Percentiles rank a stretch among this genome's conserved stretches.
These are phyloP conservation scores for Ceratobasidium sp. DNA, from an alignment of 1,284 basidiomycete genomes.

Conservation along the genomic window DNA sequence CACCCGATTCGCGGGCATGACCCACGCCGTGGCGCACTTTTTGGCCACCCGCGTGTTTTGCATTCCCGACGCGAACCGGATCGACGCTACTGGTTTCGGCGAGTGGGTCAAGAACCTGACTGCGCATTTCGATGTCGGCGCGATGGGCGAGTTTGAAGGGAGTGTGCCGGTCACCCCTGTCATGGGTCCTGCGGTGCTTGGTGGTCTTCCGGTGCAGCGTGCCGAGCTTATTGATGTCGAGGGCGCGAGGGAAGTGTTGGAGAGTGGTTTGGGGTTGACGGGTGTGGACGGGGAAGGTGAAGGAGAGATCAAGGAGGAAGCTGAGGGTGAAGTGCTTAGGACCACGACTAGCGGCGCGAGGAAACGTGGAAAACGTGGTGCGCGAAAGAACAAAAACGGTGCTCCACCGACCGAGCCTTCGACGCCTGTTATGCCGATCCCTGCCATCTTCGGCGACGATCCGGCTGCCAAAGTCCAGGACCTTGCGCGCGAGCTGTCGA, in stretches of 20 bases:
- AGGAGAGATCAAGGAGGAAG: conserved; percentile 54
- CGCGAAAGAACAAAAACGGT: conserved; percentile 75
- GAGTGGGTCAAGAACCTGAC: conserved; percentile 88
- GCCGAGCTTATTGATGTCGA: conserved; percentile 33
- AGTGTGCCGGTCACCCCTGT: conserved; percentile 7
- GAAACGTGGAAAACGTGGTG: conserved; percentile 84
- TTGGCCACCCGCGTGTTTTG: conserved; percentile 90
- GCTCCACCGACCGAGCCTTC: conserved; percentile 44
- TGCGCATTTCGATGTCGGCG: conserved; percentile 69
- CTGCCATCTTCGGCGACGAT: conserved; percentile 63
- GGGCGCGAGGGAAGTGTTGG: conserved; percentile 30
- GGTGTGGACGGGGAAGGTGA: conserved; percentile 42
- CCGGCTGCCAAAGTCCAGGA: conserved; percentile 85
- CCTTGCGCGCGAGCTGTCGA: conserved; percentile 85
- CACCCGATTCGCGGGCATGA: conserved; percentile 94
- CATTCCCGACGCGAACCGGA: conserved; percentile 73
- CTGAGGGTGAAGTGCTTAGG: conserved; percentile 56
- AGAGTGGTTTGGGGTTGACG: conserved; percentile 22
- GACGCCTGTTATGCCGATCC: conserved; percentile 36
- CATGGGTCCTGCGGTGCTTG: conserved; percentile 3
- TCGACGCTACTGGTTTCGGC: conserved; percentile 88
- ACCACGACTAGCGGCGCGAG: conserved; percentile 69
- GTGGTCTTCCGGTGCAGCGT: conserved; percentile 24
- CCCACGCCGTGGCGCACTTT: conserved; percentile 86
- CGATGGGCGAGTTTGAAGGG: conserved; percentile 39